Conservation (phyloP, 805 yeast species). For the Candida yuanshanica region DNA sequence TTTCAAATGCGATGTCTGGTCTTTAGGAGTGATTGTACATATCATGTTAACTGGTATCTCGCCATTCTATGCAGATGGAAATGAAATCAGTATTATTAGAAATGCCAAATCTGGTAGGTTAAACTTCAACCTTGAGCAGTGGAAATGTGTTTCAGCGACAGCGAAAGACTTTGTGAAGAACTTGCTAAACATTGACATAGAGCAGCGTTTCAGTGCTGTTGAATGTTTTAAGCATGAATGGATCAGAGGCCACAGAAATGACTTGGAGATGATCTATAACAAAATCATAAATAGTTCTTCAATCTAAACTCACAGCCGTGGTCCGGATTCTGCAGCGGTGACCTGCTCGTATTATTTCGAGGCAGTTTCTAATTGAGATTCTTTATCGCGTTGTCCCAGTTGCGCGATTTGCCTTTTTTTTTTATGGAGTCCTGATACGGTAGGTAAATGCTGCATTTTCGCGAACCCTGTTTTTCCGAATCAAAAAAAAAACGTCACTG, state of each 20-base stretch:
- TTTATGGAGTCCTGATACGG: too few species aligned
- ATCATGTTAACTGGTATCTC: conserved; percentile 59
- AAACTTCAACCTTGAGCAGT: conserved; percentile 33
- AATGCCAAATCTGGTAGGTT: conserved; percentile 38
- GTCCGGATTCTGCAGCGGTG: too few species aligned
- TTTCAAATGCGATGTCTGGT: conserved; percentile 63
- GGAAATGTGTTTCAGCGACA: conserved; percentile 34
- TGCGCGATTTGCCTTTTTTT: too few species aligned
- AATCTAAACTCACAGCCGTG: neutral
- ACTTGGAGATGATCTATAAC: conserved; percentile 32
- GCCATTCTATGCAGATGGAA: conserved; percentile 50
- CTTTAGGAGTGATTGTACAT: conserved; percentile 55
- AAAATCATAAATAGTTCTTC: conserved; percentile 17
- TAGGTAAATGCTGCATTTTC: too few species aligned
- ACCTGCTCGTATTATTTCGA: neutral
- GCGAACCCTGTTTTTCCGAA: too few species aligned
- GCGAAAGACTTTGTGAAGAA: conserved; percentile 43
- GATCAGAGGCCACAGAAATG: conserved; percentile 36
- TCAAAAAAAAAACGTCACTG: too few species aligned
- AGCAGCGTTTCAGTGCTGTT: conserved; percentile 30
- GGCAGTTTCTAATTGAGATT: too few species aligned
- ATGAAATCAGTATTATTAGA: conserved; percentile 34
- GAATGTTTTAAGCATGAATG: conserved; percentile 42
- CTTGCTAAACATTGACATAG: conserved; percentile 35
- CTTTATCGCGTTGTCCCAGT: too few species aligned